Percentiles rank a stretch among this genome's conserved stretches.
phyloP scores from a whole-genome alignment of 2,329 filamentous ascomycete genomes.

The Onygenales sp. region DNA sequence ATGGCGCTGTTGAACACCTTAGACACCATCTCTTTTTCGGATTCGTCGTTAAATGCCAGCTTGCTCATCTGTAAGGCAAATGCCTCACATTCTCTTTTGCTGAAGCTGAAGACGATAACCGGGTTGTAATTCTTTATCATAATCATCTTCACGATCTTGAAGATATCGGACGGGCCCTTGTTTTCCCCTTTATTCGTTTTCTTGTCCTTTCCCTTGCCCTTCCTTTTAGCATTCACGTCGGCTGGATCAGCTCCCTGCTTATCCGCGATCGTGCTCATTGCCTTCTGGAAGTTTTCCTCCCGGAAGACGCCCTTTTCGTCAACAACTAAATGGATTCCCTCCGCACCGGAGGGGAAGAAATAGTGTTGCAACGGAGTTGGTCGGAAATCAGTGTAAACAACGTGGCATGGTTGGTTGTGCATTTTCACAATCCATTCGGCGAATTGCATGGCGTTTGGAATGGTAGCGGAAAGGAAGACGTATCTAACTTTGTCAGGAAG shows the following conservation, averaged over 20 bases:
- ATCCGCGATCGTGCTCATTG: conserved; percentile 81
- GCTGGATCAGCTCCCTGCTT: conserved; percentile 77
- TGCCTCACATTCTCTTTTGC: conserved; percentile 90
- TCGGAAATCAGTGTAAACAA: conserved; percentile 97
- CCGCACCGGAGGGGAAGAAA: conserved; percentile 87
- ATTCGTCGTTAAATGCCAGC: conserved; percentile 90
- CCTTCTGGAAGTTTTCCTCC: conserved; percentile 94
- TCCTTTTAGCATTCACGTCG: conserved; percentile 68
- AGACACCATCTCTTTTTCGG: conserved; percentile 85
- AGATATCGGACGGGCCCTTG: conserved; percentile 69
- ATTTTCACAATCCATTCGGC: conserved; percentile 99
- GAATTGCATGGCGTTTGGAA: conserved; percentile 98
- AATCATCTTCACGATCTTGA: conserved; percentile 98
- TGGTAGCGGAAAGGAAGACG: conserved; percentile 95
- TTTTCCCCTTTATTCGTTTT: conserved; percentile 74
- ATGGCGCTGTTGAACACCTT: conserved; percentile 94
- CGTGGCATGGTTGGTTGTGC: conserved; percentile 93
- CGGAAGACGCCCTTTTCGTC: conserved; percentile 95
- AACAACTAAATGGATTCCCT: conserved; percentile 87
- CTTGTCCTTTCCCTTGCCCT: conserved; percentile 86
- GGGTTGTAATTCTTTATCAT: conserved; percentile 96
- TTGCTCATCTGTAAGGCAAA: conserved; percentile 79
- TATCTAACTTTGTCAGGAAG: conserved; percentile 98
- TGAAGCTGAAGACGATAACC: conserved; percentile 99
- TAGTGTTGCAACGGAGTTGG: conserved; percentile 96